Percentiles rank a stretch among this genome's conserved stretches.
Conservation (phyloP, 1,284 basidiomycete species). For the Binderoboletus segoi region DNA sequence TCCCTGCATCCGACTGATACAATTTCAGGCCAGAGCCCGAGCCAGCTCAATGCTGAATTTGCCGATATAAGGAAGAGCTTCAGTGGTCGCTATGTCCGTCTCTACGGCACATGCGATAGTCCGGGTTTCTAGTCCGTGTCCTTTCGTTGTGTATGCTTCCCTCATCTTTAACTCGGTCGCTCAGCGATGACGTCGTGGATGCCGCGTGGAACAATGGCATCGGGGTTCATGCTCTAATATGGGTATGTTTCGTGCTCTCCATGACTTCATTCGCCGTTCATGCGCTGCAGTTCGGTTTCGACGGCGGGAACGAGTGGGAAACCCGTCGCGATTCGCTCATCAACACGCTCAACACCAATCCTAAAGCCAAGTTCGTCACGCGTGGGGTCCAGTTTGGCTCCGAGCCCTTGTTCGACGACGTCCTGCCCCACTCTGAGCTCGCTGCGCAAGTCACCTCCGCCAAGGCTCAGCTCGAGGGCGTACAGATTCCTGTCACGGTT, state of each 20-base stretch:
- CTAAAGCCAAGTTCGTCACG: slow-evolving; percentile 67
- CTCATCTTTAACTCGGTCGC: background rate
- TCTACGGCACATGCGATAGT: slow-evolving; percentile 70
- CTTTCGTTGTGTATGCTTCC: background rate
- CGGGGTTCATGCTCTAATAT: slow-evolving; percentile 75
- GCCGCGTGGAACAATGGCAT: slow-evolving; percentile 72
- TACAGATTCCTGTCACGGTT: slow-evolving; percentile 70
- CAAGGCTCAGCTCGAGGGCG: slow-evolving; percentile 51
- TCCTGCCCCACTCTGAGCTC: slow-evolving; percentile 53
- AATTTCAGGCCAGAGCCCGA: slow-evolving; percentile 48
- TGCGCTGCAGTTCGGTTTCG: slow-evolving; percentile 58
- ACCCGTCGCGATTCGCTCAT: slow-evolving; percentile 57
- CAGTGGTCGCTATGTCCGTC: slow-evolving; percentile 67
- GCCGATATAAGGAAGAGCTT: slow-evolving; percentile 61
- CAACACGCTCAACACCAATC: slow-evolving; percentile 58
- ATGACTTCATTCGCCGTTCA: slow-evolving; percentile 4
- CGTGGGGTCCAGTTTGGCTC: slow-evolving; percentile 73
- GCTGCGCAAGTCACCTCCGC: slow-evolving; percentile 55
- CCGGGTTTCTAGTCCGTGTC: slow-evolving; percentile 62
- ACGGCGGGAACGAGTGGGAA: slow-evolving; percentile 57
- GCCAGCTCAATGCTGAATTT: slow-evolving; percentile 60
- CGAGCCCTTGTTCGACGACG: slow-evolving; percentile 71
- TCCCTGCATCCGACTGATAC: background rate
- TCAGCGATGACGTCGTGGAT: slow-evolving; percentile 66
- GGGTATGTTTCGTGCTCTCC: slow-evolving; percentile 46